Conservation (phyloP, 1,284 basidiomycete genomes). For the Marasmius fiardii region DNA sequence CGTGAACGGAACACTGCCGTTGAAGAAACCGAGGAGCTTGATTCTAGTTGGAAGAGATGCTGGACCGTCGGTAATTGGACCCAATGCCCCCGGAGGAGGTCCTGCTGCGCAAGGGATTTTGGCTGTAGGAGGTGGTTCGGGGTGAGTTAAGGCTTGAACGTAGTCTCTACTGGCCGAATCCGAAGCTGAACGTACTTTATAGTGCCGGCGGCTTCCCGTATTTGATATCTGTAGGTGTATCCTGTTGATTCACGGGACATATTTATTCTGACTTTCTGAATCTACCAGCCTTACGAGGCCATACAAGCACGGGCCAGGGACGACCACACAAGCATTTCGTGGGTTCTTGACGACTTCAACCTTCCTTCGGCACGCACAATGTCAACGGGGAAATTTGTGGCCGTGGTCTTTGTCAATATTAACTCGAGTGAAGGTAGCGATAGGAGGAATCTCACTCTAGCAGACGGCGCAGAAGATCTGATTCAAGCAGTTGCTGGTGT, state of each 20-base stretch:
- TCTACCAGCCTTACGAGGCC: too few relatives aligned
- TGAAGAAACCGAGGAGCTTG: slow-evolving; percentile 54
- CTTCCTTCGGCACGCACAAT: slow-evolving; percentile 46
- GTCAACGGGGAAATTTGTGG: slow-evolving; percentile 52
- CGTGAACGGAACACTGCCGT: slow-evolving; percentile 55
- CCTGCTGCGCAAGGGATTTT: slow-evolving; percentile 60
- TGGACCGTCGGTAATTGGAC: slow-evolving; percentile 65
- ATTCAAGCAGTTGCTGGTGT: slow-evolving; percentile 26
- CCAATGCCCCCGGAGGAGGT: slow-evolving; percentile 58
- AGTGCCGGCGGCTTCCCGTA: too few relatives aligned
- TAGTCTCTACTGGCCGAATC: slow-evolving; percentile 41
- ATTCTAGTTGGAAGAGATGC: slow-evolving; percentile 69
- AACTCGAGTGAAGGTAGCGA: slow-evolving; percentile 32
- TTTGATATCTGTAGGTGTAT: too few relatives aligned
- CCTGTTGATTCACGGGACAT: slow-evolving; percentile 24
- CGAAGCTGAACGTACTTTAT: slow-evolving; percentile 40
- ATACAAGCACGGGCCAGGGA: too few relatives aligned
- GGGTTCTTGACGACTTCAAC: slow-evolving; percentile 6
- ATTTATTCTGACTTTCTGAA: slow-evolving; percentile 31
- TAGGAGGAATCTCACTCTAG: slow-evolving; percentile 50
- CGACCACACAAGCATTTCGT: too few relatives aligned
- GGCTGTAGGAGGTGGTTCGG: slow-evolving; percentile 43
- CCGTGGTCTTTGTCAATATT: slow-evolving; percentile 61
- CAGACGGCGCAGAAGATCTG: slow-evolving; percentile 42
- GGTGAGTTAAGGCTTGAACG: slow-evolving; percentile 37